These are phyloP conservation scores for Aquanectria penicillioides DNA, from an alignment of 2,329 filamentous ascomycete genomes.

Conservation along the genomic window DNA sequence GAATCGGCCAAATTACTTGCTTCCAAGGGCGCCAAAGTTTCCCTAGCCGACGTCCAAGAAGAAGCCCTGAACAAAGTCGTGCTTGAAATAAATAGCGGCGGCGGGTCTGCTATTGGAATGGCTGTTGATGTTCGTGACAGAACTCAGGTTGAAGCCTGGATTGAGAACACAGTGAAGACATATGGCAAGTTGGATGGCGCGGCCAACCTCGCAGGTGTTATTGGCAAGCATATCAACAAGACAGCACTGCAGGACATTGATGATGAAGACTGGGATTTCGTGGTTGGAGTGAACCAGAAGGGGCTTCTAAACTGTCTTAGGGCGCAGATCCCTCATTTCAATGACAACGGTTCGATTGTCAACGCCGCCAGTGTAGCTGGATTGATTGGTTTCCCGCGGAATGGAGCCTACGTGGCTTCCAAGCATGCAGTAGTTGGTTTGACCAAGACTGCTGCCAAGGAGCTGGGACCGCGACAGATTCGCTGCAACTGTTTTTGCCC, in stretches of 20 bases:
- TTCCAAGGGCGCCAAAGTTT: neutral
- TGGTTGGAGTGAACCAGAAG: conserved; percentile 5
- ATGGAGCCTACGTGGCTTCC: conserved; percentile 5
- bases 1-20: neutral
- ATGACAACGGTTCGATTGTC: conserved; percentile 15
- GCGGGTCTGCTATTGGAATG: neutral
- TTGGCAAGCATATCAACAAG: conserved; percentile 3
- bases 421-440: conserved; percentile 14
- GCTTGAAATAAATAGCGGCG: neutral
- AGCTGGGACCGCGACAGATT: conserved; percentile 5
- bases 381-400: neutral
- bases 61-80: neutral
- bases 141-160: neutral
- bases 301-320: conserved; percentile 10
- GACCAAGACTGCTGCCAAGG: conserved; percentile 15
- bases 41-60: neutral
- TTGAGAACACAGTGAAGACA: neutral
- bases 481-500: conserved; percentile 16
- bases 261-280: conserved; percentile 15
- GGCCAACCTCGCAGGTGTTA: conserved; percentile 5
- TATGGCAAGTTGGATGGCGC: conserved; percentile 6
- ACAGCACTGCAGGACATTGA: neutral
- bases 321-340: conserved; percentile 7
- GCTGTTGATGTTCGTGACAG: neutral
- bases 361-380: conserved; percentile 15